Base-by-base conservation (phyloP, 208 protist genomes). In the Wallacemonas sp. region DNA sequence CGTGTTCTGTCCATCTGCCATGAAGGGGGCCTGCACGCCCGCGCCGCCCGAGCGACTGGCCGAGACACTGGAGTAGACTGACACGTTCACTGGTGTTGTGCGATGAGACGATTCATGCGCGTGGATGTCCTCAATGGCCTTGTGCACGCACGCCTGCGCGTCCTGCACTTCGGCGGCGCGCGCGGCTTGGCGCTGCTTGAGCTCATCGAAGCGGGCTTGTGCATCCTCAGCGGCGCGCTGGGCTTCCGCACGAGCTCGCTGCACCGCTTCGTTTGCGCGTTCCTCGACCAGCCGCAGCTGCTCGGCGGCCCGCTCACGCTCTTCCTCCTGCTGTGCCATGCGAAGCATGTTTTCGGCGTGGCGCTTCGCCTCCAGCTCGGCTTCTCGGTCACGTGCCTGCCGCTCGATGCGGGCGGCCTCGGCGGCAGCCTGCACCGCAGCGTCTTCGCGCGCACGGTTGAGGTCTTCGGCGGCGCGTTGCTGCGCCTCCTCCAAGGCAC, bases 401-500 rank as follows among this genome's bases (percentile, higher is more conserved):
- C 57, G 55, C 6, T 68, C 73, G 17, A 69, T 55, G 17, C 69
- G 75, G 1, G 69, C 64, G 42, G 76, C 76, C 41, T 90, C 78
- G 1, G 74, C 68, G 0, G 74, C 80, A 12, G 80, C 78, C 60
- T 62, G 50, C 39, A 38, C 48, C 10, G 68, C 78, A 2, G 81
- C 79, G 63, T 87, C 79, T 22, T 72, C 71, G 32, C 70, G 64
- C n/a, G 73, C 73, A 2, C 70, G 71, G 5, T 68, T 66, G 32
- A 89, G 22, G 45, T 78, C 75, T 1, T 79, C 66, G n/a, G 36
- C 26, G 0, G 78, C 73, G 1, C 73, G 79, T 38, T 73, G 60
- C 66, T 89, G 71, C 17, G 79, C 79, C 41, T 83, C 73, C 24
- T 71, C 68, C 52, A 92, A 57, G 34, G 79, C 73, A 1, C 68